These are phyloP conservation scores for Nicotiana undulata DNA, from an alignment of 257 asterid species.

Conservation along the genomic window DNA sequence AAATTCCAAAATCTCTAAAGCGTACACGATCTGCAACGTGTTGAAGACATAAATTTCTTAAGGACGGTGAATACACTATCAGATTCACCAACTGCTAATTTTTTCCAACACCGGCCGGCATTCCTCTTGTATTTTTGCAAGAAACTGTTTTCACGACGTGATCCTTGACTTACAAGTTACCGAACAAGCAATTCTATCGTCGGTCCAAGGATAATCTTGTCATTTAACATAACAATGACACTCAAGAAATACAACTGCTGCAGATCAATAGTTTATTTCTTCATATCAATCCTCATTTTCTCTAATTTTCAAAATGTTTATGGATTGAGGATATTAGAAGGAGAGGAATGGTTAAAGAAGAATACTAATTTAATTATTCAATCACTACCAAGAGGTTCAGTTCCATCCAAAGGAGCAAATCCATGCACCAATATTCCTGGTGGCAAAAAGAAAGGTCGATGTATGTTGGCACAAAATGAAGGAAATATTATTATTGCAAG, in stretches of 20 bases:
- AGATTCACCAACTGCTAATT: too few species aligned
- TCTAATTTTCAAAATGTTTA: background rate
- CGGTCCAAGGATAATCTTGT: background rate
- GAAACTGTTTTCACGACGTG: background rate
- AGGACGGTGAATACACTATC: too few species aligned
- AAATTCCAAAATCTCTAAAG: too few species aligned
- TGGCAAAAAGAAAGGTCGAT: slow-evolving; percentile 30
- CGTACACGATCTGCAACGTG: too few species aligned
- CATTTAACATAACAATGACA: background rate
- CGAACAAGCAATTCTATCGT: rapidly evolving
- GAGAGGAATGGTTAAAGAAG: slow-evolving; percentile 19
- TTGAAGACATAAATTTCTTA: too few species aligned
- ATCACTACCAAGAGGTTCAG: slow-evolving; percentile 48
- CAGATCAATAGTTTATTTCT: background rate
- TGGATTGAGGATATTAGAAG: slow-evolving; percentile 26
- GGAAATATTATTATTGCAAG: background rate
- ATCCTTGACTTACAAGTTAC: background rate
- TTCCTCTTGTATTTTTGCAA: background rate
- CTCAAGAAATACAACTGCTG: background rate
- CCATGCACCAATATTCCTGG: slow-evolving; percentile 62
- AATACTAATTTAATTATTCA: slow-evolving; percentile 20
- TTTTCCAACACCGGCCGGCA: background rate
- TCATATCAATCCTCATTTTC: background rate
- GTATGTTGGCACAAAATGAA: slow-evolving; percentile 21
- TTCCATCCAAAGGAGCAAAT: slow-evolving; percentile 24